These are phyloP conservation scores for Psophocarpus tetragonolobus DNA, from an alignment of 306 rosid species.

Conservation along the genomic window DNA sequence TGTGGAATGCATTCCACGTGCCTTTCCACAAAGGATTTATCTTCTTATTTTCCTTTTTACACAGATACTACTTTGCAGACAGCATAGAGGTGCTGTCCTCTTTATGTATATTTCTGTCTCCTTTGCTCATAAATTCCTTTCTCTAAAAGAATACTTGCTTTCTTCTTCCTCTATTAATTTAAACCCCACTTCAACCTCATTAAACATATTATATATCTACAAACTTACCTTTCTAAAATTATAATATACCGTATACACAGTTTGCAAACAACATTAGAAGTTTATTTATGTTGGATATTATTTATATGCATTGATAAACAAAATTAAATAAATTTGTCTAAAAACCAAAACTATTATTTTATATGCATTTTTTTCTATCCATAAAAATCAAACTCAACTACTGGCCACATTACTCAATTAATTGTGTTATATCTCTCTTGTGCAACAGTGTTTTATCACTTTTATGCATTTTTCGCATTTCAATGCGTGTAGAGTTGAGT, in stretches of 20 bases:
- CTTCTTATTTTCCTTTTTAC: conserved; percentile 26
- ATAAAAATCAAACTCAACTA: too few species aligned
- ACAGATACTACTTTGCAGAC: conserved; percentile 15
- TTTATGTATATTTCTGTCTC: conserved; percentile 15
- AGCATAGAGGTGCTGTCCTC: conserved; percentile 5
- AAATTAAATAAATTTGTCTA: too few species aligned
- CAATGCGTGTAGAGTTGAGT: too few species aligned
- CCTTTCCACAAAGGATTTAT: conserved; percentile 39
- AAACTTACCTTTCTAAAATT: neutral
- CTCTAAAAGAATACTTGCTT: neutral
- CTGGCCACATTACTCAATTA: too few species aligned
- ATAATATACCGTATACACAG: neutral
- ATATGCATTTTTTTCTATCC: too few species aligned
- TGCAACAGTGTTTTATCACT: too few species aligned
- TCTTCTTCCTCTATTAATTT: neutral
- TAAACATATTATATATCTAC: neutral
- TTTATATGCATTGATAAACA: too few species aligned
- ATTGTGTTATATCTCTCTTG: too few species aligned
- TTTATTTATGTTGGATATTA: too few species aligned
- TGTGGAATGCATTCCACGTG: conserved; percentile 65
- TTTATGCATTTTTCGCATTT: too few species aligned
- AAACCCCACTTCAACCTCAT: conserved; percentile 19
- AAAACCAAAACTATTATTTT: too few species aligned
- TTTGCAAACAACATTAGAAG: neutral
- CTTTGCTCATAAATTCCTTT: conserved; percentile 12